Base-by-base conservation (phyloP, 2,329 filamentous ascomycete genomes). In the Aplosporella prunicola region DNA sequence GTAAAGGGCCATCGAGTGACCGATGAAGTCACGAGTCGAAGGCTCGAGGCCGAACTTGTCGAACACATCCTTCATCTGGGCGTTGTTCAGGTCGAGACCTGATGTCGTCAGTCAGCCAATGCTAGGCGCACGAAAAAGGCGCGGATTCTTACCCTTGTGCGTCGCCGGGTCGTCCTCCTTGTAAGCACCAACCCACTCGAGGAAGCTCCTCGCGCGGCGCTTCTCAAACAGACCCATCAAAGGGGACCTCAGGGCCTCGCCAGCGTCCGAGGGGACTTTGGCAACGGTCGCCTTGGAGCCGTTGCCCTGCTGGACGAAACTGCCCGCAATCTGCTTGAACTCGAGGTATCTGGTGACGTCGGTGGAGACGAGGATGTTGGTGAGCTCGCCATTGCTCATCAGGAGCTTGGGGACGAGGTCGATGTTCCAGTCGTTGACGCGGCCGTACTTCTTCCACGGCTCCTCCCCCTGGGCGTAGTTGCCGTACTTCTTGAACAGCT, bases 201-300 rank as follows among this genome's bases (percentile, higher is more conserved):
- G 76, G 68, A 96, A 98, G 64, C 79, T 82, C 78, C 93, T 93
- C 64, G 93, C 93, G 53, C 91, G 76, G 54, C 88, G 80, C 78
- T 98, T 98, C 74, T 98, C 91, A 47, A 95, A 95, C 43, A 96
- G 72, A 42, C 91, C 91, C 86, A 98, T 95, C 53, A 98, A 70
- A 35, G 88, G 87, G 34, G 89, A 96, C 55, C 81, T 78, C 53
- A 96, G 74, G 46, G 91, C 60, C 68, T 98, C 91, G 39, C 69
- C 76, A 29, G 89, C 86, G 66, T 93, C 88, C 38, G 88, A 93
- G 33, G 91, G 91, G 25, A 98, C 91, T 73, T 96, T 98, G 56
- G 89, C 89, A 45, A 96, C 82, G 29, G 86, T 95, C 40, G 86
- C 87, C 68, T 86, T 91, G 48, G 76, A 48, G n/a, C 78, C 78